Base-by-base conservation (phyloP, 139 green algal genomes). In the Coelastrella sp. region DNA sequence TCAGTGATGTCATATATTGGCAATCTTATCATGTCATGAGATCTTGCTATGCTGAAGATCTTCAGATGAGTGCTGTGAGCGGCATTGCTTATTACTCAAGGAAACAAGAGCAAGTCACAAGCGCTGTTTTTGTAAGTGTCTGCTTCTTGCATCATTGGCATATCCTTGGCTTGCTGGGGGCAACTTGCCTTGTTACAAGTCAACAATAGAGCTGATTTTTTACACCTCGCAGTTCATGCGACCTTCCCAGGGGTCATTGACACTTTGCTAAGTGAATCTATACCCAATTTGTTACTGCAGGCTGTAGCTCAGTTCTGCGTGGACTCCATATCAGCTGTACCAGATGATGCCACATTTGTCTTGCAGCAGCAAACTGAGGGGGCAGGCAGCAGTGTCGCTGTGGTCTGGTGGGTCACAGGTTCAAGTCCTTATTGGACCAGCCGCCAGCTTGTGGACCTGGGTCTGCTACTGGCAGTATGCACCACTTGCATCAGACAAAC, bases 331-430 rank as follows among this genome's bases (percentile, higher is more conserved):
- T 66, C 75, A 8, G 58, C 66, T 4, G 25, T 93, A 14, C 91
- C 87, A 0, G 78, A 80, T 59, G 83, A 90, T 20, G 91, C 91
- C 0, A 20, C 68, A 8, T 91, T 93, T 12, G 65, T 87, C n/a
- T 22, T 93, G 72, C 72, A 91, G 65, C 78, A 63, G 17, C 17
- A 27, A 66, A 19, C 27, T 24, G 76, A 19, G 7, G 85, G 76
- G 56, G 78, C 19, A n/a, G 35, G 24, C 90, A 89, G 70, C 85
- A 91, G 56, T 7, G 76, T 88, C 10, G 84, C 78, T 19, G 68
- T 92, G 68, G 85, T 85, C 0, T 92, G 90, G 90, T 92, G 90
- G 82, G 89, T 70, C 25, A 12, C 49, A 15, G 75, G 6, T 12
- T 35, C 35, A 79, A 4, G 7, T 10, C 22, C 35, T 49, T 3